These are phyloP conservation scores for Claviceps sp. DNA, from an alignment of 2,329 filamentous ascomycete genomes.

Conservation along the genomic window DNA sequence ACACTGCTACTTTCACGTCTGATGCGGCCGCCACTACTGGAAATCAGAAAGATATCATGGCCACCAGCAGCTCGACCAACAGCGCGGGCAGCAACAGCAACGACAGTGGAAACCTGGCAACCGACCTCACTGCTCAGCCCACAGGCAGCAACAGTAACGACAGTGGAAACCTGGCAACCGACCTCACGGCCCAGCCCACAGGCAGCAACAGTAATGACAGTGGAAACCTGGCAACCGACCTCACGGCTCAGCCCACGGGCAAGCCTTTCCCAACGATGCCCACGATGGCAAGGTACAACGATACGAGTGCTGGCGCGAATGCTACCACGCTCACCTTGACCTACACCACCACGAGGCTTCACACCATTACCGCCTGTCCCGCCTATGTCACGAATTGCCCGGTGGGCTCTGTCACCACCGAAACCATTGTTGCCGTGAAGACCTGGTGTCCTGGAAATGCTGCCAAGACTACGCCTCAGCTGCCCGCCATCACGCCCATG, in stretches of 20 bases:
- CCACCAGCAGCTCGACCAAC: neutral
- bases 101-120: no score
- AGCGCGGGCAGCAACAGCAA: no score
- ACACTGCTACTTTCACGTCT: neutral
- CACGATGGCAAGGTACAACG: conserved; percentile 9
- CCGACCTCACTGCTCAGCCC: no score
- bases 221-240: neutral
- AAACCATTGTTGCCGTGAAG: conserved; percentile 16
- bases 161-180: no score
- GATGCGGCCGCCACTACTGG: neutral
- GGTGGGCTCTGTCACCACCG: conserved; percentile 16
- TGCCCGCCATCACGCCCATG: neutral
- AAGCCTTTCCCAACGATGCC: conserved; percentile 3
- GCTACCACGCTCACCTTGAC: conserved; percentile 14
- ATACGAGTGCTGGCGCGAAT: conserved; percentile 8
- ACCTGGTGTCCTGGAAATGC: conserved; percentile 23
- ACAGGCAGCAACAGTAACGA: no score
- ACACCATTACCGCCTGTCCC: conserved; percentile 20
- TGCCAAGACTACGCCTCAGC: neutral
- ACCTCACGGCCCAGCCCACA: no score
- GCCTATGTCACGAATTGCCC: conserved; percentile 15
- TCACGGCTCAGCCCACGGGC: conserved; percentile 7
- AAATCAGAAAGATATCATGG: neutral
- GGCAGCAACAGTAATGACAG: neutral
- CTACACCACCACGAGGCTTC: conserved; percentile 14